Evolutionary conservation across 1,284 basidiomycete species (phyloP), one percentile per base, ranked within the genome.

Genomic region (Moesziomyces sp.): DNA sequence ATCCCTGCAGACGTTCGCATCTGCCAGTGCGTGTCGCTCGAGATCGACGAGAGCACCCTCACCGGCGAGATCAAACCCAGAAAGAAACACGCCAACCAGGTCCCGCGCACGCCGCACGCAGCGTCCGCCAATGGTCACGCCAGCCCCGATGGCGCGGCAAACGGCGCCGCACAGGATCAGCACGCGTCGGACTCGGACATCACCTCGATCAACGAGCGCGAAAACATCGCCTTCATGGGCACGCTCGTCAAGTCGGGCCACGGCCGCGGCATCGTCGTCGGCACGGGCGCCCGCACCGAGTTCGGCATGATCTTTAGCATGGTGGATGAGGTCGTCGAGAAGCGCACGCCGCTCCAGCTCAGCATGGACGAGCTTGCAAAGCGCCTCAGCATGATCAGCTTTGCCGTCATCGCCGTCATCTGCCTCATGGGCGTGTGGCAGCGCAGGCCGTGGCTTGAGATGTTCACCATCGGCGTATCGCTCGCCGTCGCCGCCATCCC

Each of bases 391-490:
- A 87, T 94, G 35, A 86, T 95, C 61, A 96, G 93, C 2, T 97
- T 99, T 76, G 92, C 89, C 21, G 88, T 98, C 52, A 99, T 99
- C 76, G 95, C 93, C 16, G 85, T 97, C 40, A 98, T 98, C 62
- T 93, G 93, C 83, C 85, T 99, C 55, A 91, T 98, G 74, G 96
- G 96, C 5, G 89, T 96, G 5, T 86, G 91, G 70, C 95, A 98
- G 83, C 87, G 89, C 30, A 88, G 94, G n/a, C 89, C 91, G 14
- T 97, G 94, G 94, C 86, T 98, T 11, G 95, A 97, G 53, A 97
- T 98, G 96, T 98, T 98, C 81, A 98, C 95, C 11, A 97, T 98
- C 73, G 95, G 95, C 86, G 95, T 97, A 5, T 97, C 94, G 1
- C 89, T 98, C 59, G 95, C 95, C 21, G 95, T 98, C 16, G 96